Base-by-base conservation (phyloP, 805 yeast genomes). In the Huiozyma sinensis region DNA sequence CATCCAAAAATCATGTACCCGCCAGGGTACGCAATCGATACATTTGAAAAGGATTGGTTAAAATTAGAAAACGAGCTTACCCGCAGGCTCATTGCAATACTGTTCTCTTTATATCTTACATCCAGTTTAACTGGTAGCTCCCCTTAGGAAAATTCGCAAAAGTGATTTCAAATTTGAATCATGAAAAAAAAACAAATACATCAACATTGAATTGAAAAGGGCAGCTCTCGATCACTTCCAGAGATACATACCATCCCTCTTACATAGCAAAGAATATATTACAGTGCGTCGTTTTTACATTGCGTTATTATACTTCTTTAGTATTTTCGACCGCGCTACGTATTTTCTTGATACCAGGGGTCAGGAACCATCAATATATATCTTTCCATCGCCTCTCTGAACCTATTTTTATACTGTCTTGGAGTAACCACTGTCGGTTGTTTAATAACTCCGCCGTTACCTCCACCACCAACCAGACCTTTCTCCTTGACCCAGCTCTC, bases 401-500 rank as follows among this genome's bases (percentile, higher is more conserved):
- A 92, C 51, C 99, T 70, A 45, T 82, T 86, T 54, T 94, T 83
- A 63, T 92, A 92, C 64, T 92, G 98, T 55, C 88, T 79, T 1
- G 99, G 99, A 0, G 98, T 90, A 7, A 92, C 90, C 30, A 92
- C 95, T 0, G 99, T 92, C 0, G 99, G 99, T 51, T 85, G 95
- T 54, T 85, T 90, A 1, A 87, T 85, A 30, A 43, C 42, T 12
- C 41, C 85, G 7, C 54, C 52, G 5, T 50, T 53, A 6, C 87
- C 88, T 17, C 24, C 24, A 17, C 24, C 24, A 5, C 88, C 88
- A 37, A 90, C 95, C 33, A 92, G 69, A 1, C 90, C 89, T 55
- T 86, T 83, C 45, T 95, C 98, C 60, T 92, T 92, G 33, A 92
- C 98, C 98, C 98, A 92, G 60, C 95, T 88, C 61, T 92, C 99